Percentiles rank a stretch among this genome's conserved stretches.
These are phyloP conservation scores for Ehretia macrophylla DNA, from an alignment of 257 asterid species.

Conservation along the genomic window DNA sequence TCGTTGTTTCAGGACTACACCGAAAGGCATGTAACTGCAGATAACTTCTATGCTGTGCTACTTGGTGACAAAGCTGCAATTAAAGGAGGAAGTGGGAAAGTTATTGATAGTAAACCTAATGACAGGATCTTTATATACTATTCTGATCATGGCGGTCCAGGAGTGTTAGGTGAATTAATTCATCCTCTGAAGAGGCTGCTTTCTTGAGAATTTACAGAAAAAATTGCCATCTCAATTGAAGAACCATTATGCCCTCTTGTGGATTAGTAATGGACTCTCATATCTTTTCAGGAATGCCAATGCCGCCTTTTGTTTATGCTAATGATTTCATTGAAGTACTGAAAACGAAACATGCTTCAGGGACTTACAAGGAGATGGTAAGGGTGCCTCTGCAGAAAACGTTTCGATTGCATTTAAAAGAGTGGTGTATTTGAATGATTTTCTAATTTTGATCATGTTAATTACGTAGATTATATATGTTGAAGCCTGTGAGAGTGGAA, in stretches of 20 bases:
- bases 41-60: conserved; percentile 68
- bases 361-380: conserved; percentile 82
- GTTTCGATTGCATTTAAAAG: neutral
- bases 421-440: neutral
- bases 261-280: neutral
- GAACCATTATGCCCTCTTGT: neutral
- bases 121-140: conserved; percentile 80
- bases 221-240: neutral
- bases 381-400: neutral
- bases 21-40: conserved; percentile 50
- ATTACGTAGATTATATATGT: conserved; percentile 56
- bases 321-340: conserved; percentile 67
- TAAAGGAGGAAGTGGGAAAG: conserved; percentile 80
- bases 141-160: conserved; percentile 93
- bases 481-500: conserved; percentile 93
- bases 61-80: conserved; percentile 60
- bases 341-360: conserved; percentile 59
- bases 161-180: conserved; percentile 67
- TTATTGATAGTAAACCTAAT: conserved; percentile 51
- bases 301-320: conserved; percentile 54
- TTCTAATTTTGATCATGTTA: neutral
- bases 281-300: conserved; percentile 64
- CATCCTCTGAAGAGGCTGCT: neutral
- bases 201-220: neutral
- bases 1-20: conserved; percentile 60